These are phyloP conservation scores for Lentinus tigrinus DNA, from an alignment of 768 basidiomycete species.

Conservation along the genomic window DNA sequence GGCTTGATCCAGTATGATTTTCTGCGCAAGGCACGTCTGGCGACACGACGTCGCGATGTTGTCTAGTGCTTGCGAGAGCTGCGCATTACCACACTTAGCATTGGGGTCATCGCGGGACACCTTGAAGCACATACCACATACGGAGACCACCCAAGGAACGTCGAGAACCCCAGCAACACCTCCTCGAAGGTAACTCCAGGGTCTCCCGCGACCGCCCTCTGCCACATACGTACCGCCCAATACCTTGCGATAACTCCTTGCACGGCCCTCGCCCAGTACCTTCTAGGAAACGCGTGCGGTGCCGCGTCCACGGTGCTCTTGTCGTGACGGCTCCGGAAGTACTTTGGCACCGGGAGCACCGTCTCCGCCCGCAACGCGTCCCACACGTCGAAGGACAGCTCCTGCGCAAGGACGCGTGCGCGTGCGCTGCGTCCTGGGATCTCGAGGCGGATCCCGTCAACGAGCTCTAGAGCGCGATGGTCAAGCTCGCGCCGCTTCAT, in stretches of 20 bases:
- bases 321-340: constrained; percentile 16
- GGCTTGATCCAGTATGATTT: constrained; percentile 29
- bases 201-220: constrained; percentile 9
- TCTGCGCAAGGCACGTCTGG: constrained; percentile 32
- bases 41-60: constrained; percentile 41
- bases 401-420: constrained; percentile 39
- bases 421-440: constrained; percentile 38
- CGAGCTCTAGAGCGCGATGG: constrained; percentile 34
- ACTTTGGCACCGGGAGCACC: constrained; percentile 33
- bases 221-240: constrained; percentile 42
- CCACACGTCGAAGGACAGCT: constrained; percentile 54
- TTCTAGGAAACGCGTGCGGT: constrained; percentile 38
- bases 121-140: constrained; percentile 35
- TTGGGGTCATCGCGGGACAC: not conserved
- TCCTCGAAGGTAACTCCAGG: constrained; percentile 37
- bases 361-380: constrained; percentile 46
- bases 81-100: not conserved
- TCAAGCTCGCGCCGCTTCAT: constrained; percentile 45
- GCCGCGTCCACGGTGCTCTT: not conserved
- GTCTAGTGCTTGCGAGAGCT: constrained; percentile 44
- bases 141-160: constrained; percentile 48
- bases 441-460: constrained; percentile 41
- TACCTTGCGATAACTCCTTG: constrained; percentile 42
- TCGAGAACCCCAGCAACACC: constrained; percentile 49
- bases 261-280: constrained; percentile 49